Base-by-base conservation (phyloP, 306 rosid genomes). In the Acacia melanoxylon region DNA sequence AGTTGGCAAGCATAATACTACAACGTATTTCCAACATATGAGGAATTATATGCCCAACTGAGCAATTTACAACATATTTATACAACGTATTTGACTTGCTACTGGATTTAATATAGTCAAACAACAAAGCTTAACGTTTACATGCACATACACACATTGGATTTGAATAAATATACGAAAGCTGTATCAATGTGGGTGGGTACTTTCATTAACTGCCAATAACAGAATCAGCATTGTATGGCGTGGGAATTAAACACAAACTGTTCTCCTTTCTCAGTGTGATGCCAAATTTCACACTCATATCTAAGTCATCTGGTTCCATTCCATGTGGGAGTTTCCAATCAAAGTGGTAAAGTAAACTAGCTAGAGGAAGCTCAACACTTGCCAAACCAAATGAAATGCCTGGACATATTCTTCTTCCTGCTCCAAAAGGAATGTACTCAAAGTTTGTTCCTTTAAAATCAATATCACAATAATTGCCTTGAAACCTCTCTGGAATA, bases 351-450 rank as follows among this genome's bases (percentile, higher is more conserved):
- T 68, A 40, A 1, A 37, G 11, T 10, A 68, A 40, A 7, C 27
- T 37, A 9, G 73, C 73, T 4, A 68, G 8, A 68, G 49, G 27
- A 68, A 68, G 73, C 29, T 68, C 73, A 68, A 37, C 9, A 10
- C 27, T 40, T 37, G 74, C 74, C 10, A 68, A 10, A 20, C 74
- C 74, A 41, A 68, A 40, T 68, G 51, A 20, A 68, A 68, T 68
- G 1, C 74, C 29, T 8, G 74, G 74, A n/a, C 74, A 68, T 9
- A 40, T 68, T 68, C 74, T 68, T 44, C 74, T 68, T 68, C 74
- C 74, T 4, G 51, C 51, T 4, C 74, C 74, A 41, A 68, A 68
- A 10, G 74, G 74, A 1, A 68, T n/a, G 51, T 68, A 40, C 74
- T 68, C 74, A 68, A 68, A 68, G 31, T 68, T 68, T 11, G 49